A percentile compares a stretch with the other conserved stretches of the same genome.
phyloP scores from a whole-genome alignment of 1,139 yeast species.

The Suhomyces bokatorum region DNA sequence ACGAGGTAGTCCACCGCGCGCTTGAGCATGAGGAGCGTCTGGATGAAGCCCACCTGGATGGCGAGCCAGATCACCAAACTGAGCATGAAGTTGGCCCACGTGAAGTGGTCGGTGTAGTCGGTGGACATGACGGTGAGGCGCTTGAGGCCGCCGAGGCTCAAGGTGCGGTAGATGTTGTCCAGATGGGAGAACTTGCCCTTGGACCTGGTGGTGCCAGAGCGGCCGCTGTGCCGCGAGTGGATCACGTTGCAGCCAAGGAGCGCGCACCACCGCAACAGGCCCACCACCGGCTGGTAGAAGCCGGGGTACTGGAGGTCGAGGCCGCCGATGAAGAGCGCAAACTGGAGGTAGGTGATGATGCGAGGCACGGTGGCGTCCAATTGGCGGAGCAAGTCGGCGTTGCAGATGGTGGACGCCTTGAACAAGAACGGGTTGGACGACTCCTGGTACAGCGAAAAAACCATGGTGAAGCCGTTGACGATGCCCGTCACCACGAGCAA shows the following conservation, averaged over 20 bases:
- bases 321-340: constrained; percentile 57
- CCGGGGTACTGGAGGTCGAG: constrained; percentile 64
- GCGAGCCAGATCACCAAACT: constrained; percentile 32
- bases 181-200: constrained; percentile 11
- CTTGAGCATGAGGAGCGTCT: constrained; percentile 24
- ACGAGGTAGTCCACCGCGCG: constrained; percentile 16
- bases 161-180: constrained; percentile 40
- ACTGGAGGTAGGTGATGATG: constrained; percentile 54
- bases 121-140: constrained; percentile 32
- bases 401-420: constrained; percentile 62
- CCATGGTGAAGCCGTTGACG: constrained; percentile 44
- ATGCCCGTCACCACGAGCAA: constrained; percentile 44
- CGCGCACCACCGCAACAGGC: constrained; percentile 38
- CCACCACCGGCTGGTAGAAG: constrained; percentile 57
- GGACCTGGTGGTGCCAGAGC: no score
- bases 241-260: constrained; percentile 33
- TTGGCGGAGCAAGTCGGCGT: constrained; percentile 55
- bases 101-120: constrained; percentile 24
- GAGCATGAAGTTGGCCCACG: constrained; percentile 49
- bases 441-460: constrained; percentile 62
- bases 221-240: not conserved
- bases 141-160: constrained; percentile 34
- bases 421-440: constrained; percentile 58
- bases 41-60: constrained; percentile 25
- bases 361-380: constrained; percentile 57